These are phyloP conservation scores for Phytophthora fragariaefolia DNA, from an alignment of 352 stramenopile genomes.

Conservation along the genomic window DNA sequence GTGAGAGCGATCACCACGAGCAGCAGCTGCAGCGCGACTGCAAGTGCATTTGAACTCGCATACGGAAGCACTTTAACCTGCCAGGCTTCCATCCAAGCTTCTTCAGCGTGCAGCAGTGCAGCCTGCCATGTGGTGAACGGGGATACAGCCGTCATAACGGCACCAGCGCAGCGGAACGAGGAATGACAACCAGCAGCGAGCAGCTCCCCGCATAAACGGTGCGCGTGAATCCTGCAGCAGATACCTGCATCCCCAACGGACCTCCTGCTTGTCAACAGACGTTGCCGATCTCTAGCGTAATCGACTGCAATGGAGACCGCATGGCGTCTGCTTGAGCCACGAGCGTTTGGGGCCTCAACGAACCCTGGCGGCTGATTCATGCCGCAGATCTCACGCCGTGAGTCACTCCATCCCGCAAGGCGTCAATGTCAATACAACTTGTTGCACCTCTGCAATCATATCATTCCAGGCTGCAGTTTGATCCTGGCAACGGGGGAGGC, in stretches of 20 bases:
- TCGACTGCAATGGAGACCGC: background rate
- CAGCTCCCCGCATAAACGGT: constrained; percentile 22
- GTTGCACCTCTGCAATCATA: too few species aligned
- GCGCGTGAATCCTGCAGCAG: constrained; percentile 19
- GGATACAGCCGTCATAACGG: constrained; percentile 26
- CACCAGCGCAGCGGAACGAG: constrained; percentile 11
- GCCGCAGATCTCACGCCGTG: too few species aligned
- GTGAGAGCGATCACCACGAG: constrained; percentile 49
- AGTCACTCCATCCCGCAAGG: too few species aligned
- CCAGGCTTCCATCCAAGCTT: constrained; percentile 42
- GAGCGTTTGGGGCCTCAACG: background rate
- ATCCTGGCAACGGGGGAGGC: too few species aligned
- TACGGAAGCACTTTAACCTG: constrained; percentile 49
- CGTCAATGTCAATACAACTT: too few species aligned
- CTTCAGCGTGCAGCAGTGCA: constrained; percentile 40
- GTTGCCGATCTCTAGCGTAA: constrained; percentile 9
- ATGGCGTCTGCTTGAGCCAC: background rate
- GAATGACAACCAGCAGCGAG: constrained; percentile 1
- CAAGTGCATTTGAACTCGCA: constrained; percentile 43
- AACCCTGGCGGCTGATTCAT: background rate
- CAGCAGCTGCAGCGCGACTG: constrained; percentile 54
- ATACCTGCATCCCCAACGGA: constrained; percentile 4
- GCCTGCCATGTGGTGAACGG: constrained; percentile 37
- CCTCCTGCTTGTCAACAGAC: background rate
- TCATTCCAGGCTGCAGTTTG: too few species aligned